Base-by-base conservation (phyloP, 1,139 yeast genomes). In the Geotrichum aggregatum region DNA sequence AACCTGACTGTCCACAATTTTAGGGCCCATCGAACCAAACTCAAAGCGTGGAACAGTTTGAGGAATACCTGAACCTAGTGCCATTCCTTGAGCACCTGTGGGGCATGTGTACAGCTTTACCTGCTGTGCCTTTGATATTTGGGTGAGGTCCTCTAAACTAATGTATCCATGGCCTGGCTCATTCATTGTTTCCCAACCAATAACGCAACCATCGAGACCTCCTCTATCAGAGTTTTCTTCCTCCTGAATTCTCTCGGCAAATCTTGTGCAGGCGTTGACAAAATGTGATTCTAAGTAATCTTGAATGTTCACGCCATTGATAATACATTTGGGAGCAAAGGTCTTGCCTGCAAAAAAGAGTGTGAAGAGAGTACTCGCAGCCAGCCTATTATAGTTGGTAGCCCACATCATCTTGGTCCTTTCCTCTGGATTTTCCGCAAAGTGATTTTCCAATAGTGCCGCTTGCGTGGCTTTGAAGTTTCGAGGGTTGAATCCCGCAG, bases 171-270 rank as follows among this genome's bases (percentile, higher is more conserved):
- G 61, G 69, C 81, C 85, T 1, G 98, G 98, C 66, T 91, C 98
- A 66, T 91, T 91, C 73, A 91, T 68, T 49, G 87, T 79, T 69
- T 91, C 98, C 64, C 88, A 77, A 2, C 97, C 98, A 14, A 89
- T 62, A 8, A 87, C 68, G 19, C 74, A 70, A 18, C 72, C 66
- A 21, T 74, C 73, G 47, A 84, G 72, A 64, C 87, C 70, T 2
- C 28, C 51, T 66, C 87, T 70, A n/a, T 77, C 73, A n/a, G 7
- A 22, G 3, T 16, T 18, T 11, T 76, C 72, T 0, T 85, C 85
- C 1, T 81, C 65, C 47, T 73, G 70, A 3, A 89, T 71, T 2
- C 76, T 68, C 24, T 61, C 53, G 70, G 92, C 80, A 10, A 91
- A 70, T 57, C 79, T 71, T 40, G 71, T 67, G 24, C 84, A 68